Evolutionary conservation across 2,329 filamentous ascomycete species (phyloP).

Genomic region (Coniochaeta ligniaria): DNA sequence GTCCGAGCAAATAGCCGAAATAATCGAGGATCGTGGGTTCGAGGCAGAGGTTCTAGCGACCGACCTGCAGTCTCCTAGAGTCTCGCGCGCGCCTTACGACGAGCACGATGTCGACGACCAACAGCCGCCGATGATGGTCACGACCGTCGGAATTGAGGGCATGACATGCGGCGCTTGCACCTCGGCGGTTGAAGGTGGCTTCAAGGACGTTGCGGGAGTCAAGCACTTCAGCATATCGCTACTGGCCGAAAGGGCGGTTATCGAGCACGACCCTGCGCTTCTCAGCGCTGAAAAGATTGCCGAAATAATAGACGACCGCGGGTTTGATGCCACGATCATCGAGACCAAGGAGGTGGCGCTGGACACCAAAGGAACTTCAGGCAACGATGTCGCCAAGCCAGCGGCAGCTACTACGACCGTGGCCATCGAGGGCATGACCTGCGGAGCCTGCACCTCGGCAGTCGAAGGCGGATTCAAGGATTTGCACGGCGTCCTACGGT

Average conservation of each 20-base stretch:
- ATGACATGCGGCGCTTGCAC: conserved; percentile 93
- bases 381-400: conserved; percentile 23
- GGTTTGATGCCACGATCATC: conserved; percentile 73
- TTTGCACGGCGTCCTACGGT: conserved; percentile 72
- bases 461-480: conserved; percentile 76
- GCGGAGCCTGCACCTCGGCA: conserved; percentile 89
- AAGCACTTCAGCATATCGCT: conserved; percentile 75
- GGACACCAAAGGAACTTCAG: conserved; percentile 22
- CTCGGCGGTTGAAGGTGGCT: conserved; percentile 74
- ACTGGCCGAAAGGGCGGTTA: conserved; percentile 75
- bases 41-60: conserved; percentile 84
- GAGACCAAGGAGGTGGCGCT: conserved; percentile 53
- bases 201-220: conserved; percentile 67
- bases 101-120: conserved; percentile 29
- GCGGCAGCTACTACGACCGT: conserved; percentile 69
- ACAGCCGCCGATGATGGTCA: conserved; percentile 45
- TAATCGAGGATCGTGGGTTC: conserved; percentile 87
- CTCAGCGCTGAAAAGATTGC: conserved; percentile 46
- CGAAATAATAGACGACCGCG: conserved; percentile 61
- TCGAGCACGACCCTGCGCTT: conserved; percentile 64
- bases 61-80: conserved; percentile 55
- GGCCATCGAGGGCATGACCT: conserved; percentile 94
- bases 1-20: conserved; percentile 70
- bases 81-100: conserved; percentile 23
- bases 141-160: conserved; percentile 71